Evolutionary conservation across 305 asterid species (phyloP), one percentile per base, ranked within the genome.

Genomic region (Fraxinus paxiana): DNA sequence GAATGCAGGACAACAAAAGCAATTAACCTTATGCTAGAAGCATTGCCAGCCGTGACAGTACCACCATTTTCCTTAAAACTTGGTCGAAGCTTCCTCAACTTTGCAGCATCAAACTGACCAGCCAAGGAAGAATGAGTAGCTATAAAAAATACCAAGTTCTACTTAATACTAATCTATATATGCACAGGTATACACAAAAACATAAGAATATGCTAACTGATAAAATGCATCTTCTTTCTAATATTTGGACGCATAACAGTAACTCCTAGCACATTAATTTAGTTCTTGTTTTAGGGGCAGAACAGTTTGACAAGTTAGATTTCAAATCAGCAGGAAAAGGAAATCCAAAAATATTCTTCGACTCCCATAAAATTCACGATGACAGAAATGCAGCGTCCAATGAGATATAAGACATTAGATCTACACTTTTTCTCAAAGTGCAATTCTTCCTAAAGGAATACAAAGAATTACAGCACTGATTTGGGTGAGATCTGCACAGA

Each of bases 1-100:
- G 51, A 51, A 70, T 5, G 22, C 79, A 78, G 69, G 72, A 82
- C 13, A 43, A 24, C 20, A 24, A 78, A 24, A 5, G 56, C 30
- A 79, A 77, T 77, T 73, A 72, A 94, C 99, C 99, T 96, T 89
- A 94, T 90, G 89, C 99, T 96, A 67, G 99, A 96, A 77, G 98
- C 97, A 80, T 96, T 96, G 65, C 98, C 99, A 73, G 99, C 98
- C 56, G 99, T 96, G 79, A 96, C 99, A 37, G 92, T 88, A 79
- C 99, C 99, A 34, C 93, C 99, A 37, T 89, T 89, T 85, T 92
- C 98, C 97, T 96, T 96, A 88, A 96, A 96, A 87, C 98, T 96
- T 71, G 99, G 98, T 78, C 98, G 91, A 56, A 96, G 93, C 90
- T 94, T 96, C 88, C 92, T 96, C 90, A 96, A 86, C 88, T 94